Evolutionary conservation across 805 yeast genomes (phyloP).

Genomic region (Wickerhamomyces bisporus): DNA sequence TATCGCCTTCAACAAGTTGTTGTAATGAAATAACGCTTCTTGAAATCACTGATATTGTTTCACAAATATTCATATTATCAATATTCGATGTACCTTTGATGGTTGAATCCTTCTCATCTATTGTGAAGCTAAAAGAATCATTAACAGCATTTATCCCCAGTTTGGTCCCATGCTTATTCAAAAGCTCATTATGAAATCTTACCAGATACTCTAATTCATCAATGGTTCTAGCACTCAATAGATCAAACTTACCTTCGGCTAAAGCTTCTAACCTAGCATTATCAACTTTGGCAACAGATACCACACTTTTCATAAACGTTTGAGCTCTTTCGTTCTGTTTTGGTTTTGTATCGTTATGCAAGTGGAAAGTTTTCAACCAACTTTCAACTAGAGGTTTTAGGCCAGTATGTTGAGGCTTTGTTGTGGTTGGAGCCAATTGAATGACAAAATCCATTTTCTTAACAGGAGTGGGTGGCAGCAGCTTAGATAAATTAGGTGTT

Average conservation of each 20-base stretch:
- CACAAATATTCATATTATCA: slow-evolving; percentile 25
- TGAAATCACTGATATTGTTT: slow-evolving; percentile 22
- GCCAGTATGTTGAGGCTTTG: slow-evolving; percentile 18
- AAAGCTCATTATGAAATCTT: slow-evolving; percentile 38
- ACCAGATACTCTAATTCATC: slow-evolving; percentile 60
- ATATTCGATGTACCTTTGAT: slow-evolving; percentile 15
- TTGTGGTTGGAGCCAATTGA: slow-evolving; percentile 23
- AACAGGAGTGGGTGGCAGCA: slow-evolving; percentile 66
- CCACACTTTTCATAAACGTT: slow-evolving; percentile 23
- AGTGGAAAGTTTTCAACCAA: slow-evolving; percentile 18
- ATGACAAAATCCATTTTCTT: slow-evolving; percentile 49
- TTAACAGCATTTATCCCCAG: slow-evolving; percentile 4
- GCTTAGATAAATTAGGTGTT: slow-evolving; percentile 35
- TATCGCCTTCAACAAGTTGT: slow-evolving; percentile 9
- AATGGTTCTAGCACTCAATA: slow-evolving; percentile 64
- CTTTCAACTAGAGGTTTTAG: slow-evolving; percentile 17
- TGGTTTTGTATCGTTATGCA: slow-evolving; percentile 8
- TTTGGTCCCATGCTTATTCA: slow-evolving; percentile 20
- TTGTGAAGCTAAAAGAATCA: slow-evolving; percentile 19
- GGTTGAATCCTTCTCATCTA: slow-evolving; percentile 4
- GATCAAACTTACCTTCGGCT: slow-evolving; percentile 45
- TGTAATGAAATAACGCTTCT: slow-evolving; percentile 19
- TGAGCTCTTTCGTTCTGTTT: slow-evolving; percentile 14
- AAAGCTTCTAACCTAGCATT: slow-evolving; percentile 31
- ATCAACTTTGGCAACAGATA: slow-evolving; percentile 20